Percentiles rank a stretch among this genome's conserved stretches.
These are phyloP conservation scores for Sextonia rubra DNA, from an alignment of 164 flowering plant species.

Conservation along the genomic window DNA sequence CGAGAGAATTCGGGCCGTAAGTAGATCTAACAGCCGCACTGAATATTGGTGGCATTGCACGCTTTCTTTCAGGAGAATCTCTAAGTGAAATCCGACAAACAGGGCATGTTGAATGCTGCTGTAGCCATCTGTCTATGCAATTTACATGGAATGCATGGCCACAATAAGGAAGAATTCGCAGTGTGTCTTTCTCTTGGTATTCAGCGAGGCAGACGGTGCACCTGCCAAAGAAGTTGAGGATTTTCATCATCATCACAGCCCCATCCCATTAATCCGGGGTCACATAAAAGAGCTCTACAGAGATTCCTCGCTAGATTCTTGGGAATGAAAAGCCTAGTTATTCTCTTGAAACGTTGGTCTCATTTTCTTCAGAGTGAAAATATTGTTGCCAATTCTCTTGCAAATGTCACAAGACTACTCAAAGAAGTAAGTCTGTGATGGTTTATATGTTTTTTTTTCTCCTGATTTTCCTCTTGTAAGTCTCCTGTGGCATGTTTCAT, in stretches of 20 bases:
- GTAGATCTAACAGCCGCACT: conserved; percentile 61
- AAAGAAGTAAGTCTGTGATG: too few relatives aligned
- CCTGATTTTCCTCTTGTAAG: too few relatives aligned
- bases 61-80: conserved; percentile 57
- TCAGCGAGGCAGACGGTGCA: conserved; percentile 86
- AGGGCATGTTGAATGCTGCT: conserved; percentile 90
- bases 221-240: conserved; percentile 30
- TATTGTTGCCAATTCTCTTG: too few relatives aligned
- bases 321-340: too few relatives aligned
- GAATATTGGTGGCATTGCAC: conserved; percentile 68
- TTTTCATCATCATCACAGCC: not conserved
- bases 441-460: too few relatives aligned
- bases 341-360: too few relatives aligned
- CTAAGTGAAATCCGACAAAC: conserved; percentile 81
- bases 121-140: conserved; percentile 94
- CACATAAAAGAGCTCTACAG: too few relatives aligned
- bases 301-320: too few relatives aligned
- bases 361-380: too few relatives aligned
- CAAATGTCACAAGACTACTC: too few relatives aligned
- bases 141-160: conserved; percentile 80
- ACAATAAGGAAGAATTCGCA: conserved; percentile 84
- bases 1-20: conserved; percentile 25
- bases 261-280: too few relatives aligned
- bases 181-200: conserved; percentile 59
- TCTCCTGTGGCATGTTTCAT: too few relatives aligned